Conservation (phyloP, 768 basidiomycete genomes). For the Tulasnella sp. region DNA sequence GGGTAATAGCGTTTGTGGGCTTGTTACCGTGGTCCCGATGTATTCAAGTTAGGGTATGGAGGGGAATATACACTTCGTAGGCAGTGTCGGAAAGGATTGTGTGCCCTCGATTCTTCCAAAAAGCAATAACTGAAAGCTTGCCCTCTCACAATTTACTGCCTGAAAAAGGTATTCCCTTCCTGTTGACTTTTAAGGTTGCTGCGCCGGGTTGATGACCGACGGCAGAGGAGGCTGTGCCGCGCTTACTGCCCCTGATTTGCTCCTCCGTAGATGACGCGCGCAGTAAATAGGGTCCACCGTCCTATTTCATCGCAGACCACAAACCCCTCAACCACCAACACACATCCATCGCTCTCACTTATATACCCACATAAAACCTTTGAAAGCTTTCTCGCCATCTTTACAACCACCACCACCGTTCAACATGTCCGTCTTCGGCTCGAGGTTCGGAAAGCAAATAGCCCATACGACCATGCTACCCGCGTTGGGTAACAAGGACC, state of each 20-base stretch:
- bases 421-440: background rate
- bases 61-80: background rate
- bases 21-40: background rate
- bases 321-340: background rate
- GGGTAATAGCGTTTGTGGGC: background rate
- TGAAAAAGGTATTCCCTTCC: no score
- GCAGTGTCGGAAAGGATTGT: no score
- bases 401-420: background rate
- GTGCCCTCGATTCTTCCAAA: no score
- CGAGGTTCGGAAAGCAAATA: slow-evolving; percentile 38
- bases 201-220: background rate
- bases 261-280: background rate
- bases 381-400: no score
- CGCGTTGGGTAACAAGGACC: slow-evolving; percentile 59
- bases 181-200: no score
- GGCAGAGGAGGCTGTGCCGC: background rate
- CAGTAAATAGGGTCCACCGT: background rate
- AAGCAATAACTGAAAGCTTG: background rate
- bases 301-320: background rate
- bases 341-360: background rate
- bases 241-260: background rate
- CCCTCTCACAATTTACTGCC: background rate
- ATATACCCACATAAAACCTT: background rate
- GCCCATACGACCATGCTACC: slow-evolving; percentile 80
- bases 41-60: no score